Evolutionary conservation across 495 filamentous ascomycete genomes (phyloP), one percentile per base, ranked within the genome.

Genomic region (Astrothelium macrocarpum): DNA sequence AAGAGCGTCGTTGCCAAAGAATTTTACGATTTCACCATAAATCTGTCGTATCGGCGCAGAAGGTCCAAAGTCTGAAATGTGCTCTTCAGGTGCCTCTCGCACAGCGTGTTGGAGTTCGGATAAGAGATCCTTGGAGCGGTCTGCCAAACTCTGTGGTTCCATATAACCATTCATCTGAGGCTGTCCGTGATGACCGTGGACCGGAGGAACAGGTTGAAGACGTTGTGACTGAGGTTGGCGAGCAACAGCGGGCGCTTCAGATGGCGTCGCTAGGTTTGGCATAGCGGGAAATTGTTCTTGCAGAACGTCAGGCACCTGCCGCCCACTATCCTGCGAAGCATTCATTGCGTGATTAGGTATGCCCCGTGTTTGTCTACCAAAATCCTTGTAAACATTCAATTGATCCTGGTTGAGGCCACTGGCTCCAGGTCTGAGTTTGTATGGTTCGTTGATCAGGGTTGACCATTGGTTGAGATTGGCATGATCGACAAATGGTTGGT

Each of bases 371-470:
- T 93, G 89, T 49, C 91, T 82, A 4, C 89, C 90, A 74, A 99
- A 99, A 53, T 96, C 91, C 65, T 95, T 90, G 67, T 97, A 99
- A 49, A 99, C 93, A 16, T 88, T 89, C 78, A 97, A 83, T 72
- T 99, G 94, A 68, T 96, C 90, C 58, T 86, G 80, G 67, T 95
- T 97, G 32, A 99, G 78, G 7, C 95, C 94, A 25, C 63, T 63
- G 16, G 63, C 63, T 43, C 82, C 83, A 16, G 86, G 83, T 53
- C 84, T 83, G 69, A 94, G 82, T 64, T 91, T 89, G 78, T 88
- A 97, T 7, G 92, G 93, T 66, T 91, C 87, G 0, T 92, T 90
- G 64, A 99, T 95, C 32, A 87, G 90, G 69, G 87, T 82, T 12
- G 91, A 86, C 88, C 91, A 96, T 32, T 88, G 85, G 70, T 85